These are phyloP conservation scores for Pugionium cornutum DNA, from an alignment of 345 rosid species.

Conservation along the genomic window DNA sequence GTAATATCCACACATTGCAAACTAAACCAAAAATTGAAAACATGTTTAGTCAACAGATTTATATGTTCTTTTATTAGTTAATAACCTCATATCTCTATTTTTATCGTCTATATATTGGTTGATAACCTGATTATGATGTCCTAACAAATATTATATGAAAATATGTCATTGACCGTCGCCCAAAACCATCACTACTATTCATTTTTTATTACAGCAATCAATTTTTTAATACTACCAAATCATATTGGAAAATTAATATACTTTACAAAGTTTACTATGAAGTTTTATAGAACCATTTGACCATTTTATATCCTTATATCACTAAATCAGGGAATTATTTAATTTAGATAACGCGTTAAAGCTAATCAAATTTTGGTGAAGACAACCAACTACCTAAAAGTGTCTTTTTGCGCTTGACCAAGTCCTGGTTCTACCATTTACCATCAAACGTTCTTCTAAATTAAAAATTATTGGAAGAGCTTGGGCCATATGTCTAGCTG, in stretches of 20 bases:
- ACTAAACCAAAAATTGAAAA: slow-evolving; percentile 9
- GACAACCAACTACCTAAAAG: slow-evolving; percentile 1
- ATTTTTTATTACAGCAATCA: too few species aligned
- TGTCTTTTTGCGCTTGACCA: slow-evolving; percentile 9
- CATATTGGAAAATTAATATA: too few species aligned
- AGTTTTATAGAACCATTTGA: too few species aligned
- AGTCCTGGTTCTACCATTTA: slow-evolving; percentile 11
- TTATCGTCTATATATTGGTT: background rate
- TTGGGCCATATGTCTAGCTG: background rate
- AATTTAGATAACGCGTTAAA: slow-evolving; percentile 32
- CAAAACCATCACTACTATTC: background rate
- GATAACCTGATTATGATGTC: slow-evolving; percentile 6
- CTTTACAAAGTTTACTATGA: too few species aligned
- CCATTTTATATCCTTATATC: too few species aligned
- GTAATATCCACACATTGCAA: slow-evolving; percentile 4
- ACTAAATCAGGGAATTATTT: too few species aligned
- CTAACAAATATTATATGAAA: background rate
- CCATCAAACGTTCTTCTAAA: too few species aligned
- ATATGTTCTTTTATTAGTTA: slow-evolving; percentile 14
- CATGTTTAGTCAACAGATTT: slow-evolving; percentile 27
- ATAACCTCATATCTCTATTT: too few species aligned
- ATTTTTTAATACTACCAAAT: too few species aligned
- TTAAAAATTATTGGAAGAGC: too few species aligned
- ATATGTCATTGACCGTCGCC: slow-evolving; percentile 5
- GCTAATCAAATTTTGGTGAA: slow-evolving; percentile 2